Percentiles rank a stretch among this genome's conserved stretches.
Evolutionary conservation across 768 basidiomycete genomes (phyloP).

Genomic region (Termitomyces sp.): DNA sequence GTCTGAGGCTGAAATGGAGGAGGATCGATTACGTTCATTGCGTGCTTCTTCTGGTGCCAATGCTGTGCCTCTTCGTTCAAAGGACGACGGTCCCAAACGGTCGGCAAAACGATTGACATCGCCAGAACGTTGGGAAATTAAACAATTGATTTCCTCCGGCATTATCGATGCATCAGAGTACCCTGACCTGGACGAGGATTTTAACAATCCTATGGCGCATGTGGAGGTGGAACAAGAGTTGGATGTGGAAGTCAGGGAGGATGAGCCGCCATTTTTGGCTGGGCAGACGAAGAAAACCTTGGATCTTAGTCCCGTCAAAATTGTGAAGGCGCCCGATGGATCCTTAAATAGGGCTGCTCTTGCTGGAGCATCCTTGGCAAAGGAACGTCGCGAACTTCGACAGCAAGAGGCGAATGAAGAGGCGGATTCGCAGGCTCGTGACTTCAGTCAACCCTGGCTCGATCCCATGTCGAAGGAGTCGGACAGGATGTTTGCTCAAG

Average conservation of each 20-base stretch:
- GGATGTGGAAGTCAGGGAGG: conserved; percentile 95
- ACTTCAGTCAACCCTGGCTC: conserved; percentile 95
- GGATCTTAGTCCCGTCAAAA: conserved; percentile 94
- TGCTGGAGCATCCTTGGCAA: conserved; percentile 88
- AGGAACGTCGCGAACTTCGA: conserved; percentile 90
- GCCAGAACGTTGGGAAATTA: conserved; percentile 99
- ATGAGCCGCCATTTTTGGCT: conserved; percentile 92
- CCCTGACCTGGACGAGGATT: conserved; percentile 87
- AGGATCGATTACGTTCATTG: conserved; percentile 61
- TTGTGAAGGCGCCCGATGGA: conserved; percentile 98
- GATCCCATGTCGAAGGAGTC: conserved; percentile 93
- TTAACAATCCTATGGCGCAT: conserved; percentile 66
- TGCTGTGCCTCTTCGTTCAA: conserved; percentile 66
- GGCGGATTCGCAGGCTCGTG: conserved; percentile 90
- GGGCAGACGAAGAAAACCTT: conserved; percentile 96
- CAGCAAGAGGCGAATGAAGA: conserved; percentile 93
- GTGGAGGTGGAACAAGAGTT: conserved; percentile 94
- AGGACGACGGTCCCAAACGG: conserved; percentile 52
- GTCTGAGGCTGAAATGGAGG: conserved; percentile 89
- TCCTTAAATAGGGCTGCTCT: conserved; percentile 94
- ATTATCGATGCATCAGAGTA: conserved; percentile 90
- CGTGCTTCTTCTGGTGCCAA: conserved; percentile 80
- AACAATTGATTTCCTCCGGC: conserved; percentile 96
- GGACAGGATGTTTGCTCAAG: conserved; percentile 91
- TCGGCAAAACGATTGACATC: conserved; percentile 90